Evolutionary conservation across 1,284 basidiomycete species (phyloP), one percentile per base, ranked within the genome.

Genomic region (Porogramme epimiltina): DNA sequence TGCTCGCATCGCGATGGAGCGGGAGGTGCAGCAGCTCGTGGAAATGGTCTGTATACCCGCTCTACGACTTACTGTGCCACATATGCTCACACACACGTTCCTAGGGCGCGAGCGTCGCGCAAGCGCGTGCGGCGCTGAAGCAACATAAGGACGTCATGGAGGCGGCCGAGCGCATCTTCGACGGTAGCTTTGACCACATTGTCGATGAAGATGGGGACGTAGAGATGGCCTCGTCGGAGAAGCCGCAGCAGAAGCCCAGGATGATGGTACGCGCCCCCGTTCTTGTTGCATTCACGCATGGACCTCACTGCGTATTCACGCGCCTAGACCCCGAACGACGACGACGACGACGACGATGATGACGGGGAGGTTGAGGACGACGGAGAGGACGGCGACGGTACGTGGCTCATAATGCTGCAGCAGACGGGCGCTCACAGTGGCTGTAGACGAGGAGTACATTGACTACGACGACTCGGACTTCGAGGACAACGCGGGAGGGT

Each of bases 91-190:
- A 23, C 43, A 31, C 36, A 31, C 22, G 4, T 26, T 9, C 49
- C 18, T 42, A 93, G 91, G 92, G 93, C 59, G 91, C 91, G 34
- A 90, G 85, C 2, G 66, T 72, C 11, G 81, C 82, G 19, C 87
- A 92, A 71, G 93, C 93, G 36, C 79, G 79, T 58, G 90, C 87
- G 40, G 92, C 92, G 13, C 71, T 95, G 62, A 79, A 76, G 52
- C 82, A 85, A 62, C 81, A 88, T 62, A 90, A 84, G 62, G 92
- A 95, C 75, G 88, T 92, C 26, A 91, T 91, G 89, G 78, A 88
- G 62, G 93, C 93, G n/a, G 92, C 93, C 3, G 92, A 91, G 66
- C 82, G 76, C 47, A 87, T 93, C 55, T 88, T 90, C 62, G 86
- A 87, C 53, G 93, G 92, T 18, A 84, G 87, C 59, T 93, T 92